Evolutionary conservation across 2,329 filamentous ascomycete genomes (phyloP).

Genomic region (Trichophyton simii): DNA sequence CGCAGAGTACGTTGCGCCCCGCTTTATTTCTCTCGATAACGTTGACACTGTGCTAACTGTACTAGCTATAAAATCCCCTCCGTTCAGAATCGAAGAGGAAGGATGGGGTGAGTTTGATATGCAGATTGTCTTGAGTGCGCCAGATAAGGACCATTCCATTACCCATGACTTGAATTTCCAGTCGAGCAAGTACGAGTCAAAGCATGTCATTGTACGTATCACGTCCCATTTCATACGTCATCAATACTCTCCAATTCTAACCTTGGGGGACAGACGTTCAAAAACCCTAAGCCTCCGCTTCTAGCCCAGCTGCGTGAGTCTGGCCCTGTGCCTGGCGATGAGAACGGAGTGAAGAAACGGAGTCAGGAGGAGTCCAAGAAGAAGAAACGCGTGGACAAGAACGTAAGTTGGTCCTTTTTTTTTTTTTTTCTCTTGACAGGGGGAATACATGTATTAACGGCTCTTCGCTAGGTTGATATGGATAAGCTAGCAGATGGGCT

Average conservation of each 20-base stretch:
- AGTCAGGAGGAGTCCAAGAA: conserved; percentile 57
- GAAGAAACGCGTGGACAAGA: conserved; percentile 56
- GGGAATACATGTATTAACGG: not conserved
- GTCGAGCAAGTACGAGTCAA: conserved; percentile 65
- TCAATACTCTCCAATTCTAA: not conserved
- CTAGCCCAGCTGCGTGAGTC: conserved; percentile 68
- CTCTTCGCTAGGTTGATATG: conserved; percentile 54
- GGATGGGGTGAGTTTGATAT: conserved; percentile 99
- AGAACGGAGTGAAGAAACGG: conserved; percentile 53
- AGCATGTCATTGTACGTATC: conserved; percentile 55
- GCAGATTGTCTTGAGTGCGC: conserved; percentile 66
- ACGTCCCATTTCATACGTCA: not conserved
- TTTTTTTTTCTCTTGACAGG: not conserved
- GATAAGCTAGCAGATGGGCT: conserved; percentile 92
- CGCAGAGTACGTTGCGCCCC: conserved; percentile 56
- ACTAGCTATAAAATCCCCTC: conserved; percentile 65
- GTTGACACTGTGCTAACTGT: not conserved
- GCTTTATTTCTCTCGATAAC: not conserved
- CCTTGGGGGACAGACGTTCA: conserved; percentile 50
- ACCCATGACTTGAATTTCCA: conserved; percentile 88
- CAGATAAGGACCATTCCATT: conserved; percentile 76
- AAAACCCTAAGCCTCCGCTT: conserved; percentile 82
- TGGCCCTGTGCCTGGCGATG: conserved; percentile 67
- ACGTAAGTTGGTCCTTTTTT: conserved; percentile 27
- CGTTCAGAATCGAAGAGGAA: conserved; percentile 83